phyloP scores from a whole-genome alignment of 1,139 yeast species.

The Yamadazyma blattariae region DNA sequence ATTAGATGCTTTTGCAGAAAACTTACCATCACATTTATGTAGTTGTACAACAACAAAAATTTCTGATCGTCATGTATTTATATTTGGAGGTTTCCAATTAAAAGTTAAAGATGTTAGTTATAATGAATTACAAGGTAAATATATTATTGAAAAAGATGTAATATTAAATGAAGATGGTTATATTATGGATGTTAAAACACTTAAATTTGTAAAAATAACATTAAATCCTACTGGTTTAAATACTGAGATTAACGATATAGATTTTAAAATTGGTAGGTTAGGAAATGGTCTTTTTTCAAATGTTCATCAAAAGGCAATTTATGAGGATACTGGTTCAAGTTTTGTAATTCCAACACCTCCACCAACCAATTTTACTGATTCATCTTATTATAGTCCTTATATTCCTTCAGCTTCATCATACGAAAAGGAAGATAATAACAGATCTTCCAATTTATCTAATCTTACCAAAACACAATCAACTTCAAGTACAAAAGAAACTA shows the following conservation, averaged over 20 bases:
- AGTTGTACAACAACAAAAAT: slow-evolving; percentile 29
- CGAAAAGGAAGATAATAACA: background rate
- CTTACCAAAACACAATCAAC: slow-evolving; percentile 7
- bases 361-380: slow-evolving; percentile 10
- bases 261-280: slow-evolving; percentile 21
- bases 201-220: slow-evolving; percentile 29
- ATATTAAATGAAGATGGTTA: slow-evolving; percentile 35
- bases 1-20: slow-evolving; percentile 22
- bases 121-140: slow-evolving; percentile 24
- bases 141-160: slow-evolving; percentile 36
- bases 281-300: slow-evolving; percentile 24
- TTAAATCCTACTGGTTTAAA: slow-evolving; percentile 15
- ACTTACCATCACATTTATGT: slow-evolving; percentile 28
- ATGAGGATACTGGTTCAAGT: slow-evolving; percentile 12
- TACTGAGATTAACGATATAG: slow-evolving; percentile 5
- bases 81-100: slow-evolving; percentile 42
- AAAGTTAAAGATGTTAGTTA: slow-evolving; percentile 22
- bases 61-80: slow-evolving; percentile 36
- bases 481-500: background rate
- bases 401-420: slow-evolving; percentile 9
- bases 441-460: slow-evolving; percentile 6
- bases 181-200: slow-evolving; percentile 32
- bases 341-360: slow-evolving; percentile 14
- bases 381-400: slow-evolving; percentile 14
- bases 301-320: slow-evolving; percentile 11